Evolutionary conservation across 805 yeast genomes (phyloP), one percentile per base, ranked within the genome.

Genomic region (Candida nemodendra): DNA sequence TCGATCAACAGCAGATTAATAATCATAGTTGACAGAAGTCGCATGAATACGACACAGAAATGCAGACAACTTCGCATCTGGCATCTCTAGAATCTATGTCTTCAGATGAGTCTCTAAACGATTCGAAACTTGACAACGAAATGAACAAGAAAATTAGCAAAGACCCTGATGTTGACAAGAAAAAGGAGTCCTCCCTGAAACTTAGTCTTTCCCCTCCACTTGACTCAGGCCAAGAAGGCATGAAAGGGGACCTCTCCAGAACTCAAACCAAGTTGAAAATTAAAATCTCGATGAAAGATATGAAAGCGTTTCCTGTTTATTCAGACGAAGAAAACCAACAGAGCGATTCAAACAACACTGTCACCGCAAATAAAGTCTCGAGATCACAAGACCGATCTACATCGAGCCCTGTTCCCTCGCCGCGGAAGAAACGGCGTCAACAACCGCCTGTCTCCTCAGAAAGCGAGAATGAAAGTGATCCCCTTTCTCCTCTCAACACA

Each of bases 221-320:
- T 8, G 24, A 21, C 11, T 21, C 24, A 7, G 9, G 9, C 7
- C 7, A 21, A 8, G 24, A 21, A 8, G 9, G 25, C 11, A n/a
- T n/a, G n/a, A n/a, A n/a, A n/a, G n/a, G n/a, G n/a, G 4, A 23
- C 15, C 12, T 9, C 29, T 7, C 16, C 33, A 3, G 29, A 30
- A 15, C 7, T 16, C 14, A 19, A 16, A 25, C 44, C 9, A 41
- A 36, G 13, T 29, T 42, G 25, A 38, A 35, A 30, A 29, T 42
- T 14, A 38, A 32, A 16, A 42, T 42, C 11, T 38, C 42, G 12
- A 32, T 42, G 27, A 39, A 42, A 13, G 28, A 42, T 21, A 18
- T 25, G 27, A 37, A 28, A 15, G 39, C 15, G 8, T 15, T 27
- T 11, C 27, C 21, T 6, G 34, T 14, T 15, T 9, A 15, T 16